These are phyloP conservation scores for Rosa multiflora DNA, from an alignment of 306 rosid genomes.

Conservation along the genomic window DNA sequence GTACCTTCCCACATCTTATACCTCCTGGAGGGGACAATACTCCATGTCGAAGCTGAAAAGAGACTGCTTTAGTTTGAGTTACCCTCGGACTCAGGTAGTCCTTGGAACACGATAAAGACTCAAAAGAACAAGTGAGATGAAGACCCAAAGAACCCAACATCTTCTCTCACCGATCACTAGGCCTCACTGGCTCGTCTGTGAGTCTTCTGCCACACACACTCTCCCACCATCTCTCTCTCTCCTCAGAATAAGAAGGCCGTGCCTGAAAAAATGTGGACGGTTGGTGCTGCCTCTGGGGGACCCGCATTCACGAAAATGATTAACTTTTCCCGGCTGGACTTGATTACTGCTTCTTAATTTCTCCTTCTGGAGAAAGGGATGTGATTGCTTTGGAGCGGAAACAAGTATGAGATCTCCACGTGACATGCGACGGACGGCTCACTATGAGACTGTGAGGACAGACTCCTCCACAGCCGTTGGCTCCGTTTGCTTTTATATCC, in stretches of 20 bases:
- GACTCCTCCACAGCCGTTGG: background rate
- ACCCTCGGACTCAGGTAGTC: constrained; percentile 6
- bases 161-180: constrained; percentile 8
- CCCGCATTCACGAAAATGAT: constrained; percentile 25
- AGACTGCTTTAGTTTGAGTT: background rate
- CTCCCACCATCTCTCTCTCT: background rate
- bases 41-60: constrained; percentile 20
- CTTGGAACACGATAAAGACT: constrained; percentile 18
- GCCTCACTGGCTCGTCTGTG: background rate
- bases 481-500: background rate
- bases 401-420: constrained; percentile 32
- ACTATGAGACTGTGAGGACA: background rate
- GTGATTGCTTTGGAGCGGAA: constrained; percentile 11
- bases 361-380: background rate
- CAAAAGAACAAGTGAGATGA: constrained; percentile 29
- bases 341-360: background rate
- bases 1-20: constrained; percentile 43
- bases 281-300: constrained; percentile 17
- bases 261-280: constrained; percentile 23
- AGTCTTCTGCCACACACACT: too few species aligned
- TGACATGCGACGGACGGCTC: constrained; percentile 5
- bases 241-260: background rate
- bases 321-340: background rate
- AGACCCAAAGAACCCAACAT: constrained; percentile 39
- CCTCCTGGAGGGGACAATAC: constrained; percentile 30